Evolutionary conservation across 129 eudicot species (phyloP), one percentile per base, ranked within the genome.

Genomic region (Silybum marianum): DNA sequence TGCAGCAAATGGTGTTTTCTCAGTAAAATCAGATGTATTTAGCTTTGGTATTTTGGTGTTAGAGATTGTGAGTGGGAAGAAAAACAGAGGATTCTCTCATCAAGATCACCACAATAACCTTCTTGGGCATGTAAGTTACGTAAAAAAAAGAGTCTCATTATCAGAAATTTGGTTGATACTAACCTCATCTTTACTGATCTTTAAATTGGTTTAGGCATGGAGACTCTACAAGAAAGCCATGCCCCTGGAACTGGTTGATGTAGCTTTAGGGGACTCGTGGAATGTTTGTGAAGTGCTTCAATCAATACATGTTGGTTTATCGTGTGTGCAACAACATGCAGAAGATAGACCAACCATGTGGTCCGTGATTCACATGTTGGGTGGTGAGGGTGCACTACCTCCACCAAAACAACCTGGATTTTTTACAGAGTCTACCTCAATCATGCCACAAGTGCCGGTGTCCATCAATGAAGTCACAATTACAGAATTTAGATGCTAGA

Each of bases 41-140:
- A 80, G 84, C 44, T 80, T 72, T 38, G 84, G 84, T 6, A 78
- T 80, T 72, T 60, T 80, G 73, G 69, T 80, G 39, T 30, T 80
- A 8, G 84, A 80, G 84, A 72, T 60, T 73, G 71, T 80, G 4
- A 80, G 84, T 42, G 85, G 85, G n/a, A 74, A 74, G 80, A 81
- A 66, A 74, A 81, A 81, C 80, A 81, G 85, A 30, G 85, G 85
- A 74, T 81, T 81, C 65, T 19, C 28, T 74, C 85, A 81, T 22
- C 80, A 22, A 18, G 75, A 81, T 36, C 80, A 81, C 75, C 36
- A 72, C 19, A 34, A 73, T 28, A 81, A 74, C 54, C 85, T 81
- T 40, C 80, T 81, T 6, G 80, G 85, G 11, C 85, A 81, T 67
- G 85, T 81, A 81, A 74, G 85, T 81, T 72, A 2, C 0, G 36